phyloP scores from a whole-genome alignment of 805 yeast genomes.

The Myxozyma melibiosi region DNA sequence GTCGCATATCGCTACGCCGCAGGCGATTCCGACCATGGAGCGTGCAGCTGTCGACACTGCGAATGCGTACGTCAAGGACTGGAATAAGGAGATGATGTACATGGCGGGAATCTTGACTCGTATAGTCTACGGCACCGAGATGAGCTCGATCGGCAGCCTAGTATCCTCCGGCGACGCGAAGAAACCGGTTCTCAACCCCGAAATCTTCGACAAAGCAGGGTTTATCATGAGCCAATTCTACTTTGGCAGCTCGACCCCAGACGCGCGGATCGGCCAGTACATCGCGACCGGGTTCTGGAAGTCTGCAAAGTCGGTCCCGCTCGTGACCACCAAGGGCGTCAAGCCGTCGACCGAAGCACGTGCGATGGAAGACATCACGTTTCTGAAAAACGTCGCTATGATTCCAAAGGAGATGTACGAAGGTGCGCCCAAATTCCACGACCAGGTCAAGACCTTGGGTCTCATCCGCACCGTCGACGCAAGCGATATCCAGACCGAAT shows the following conservation, averaged over 20 bases:
- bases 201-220: conserved; percentile 32
- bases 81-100: conserved; percentile 46
- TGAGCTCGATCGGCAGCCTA: conserved; percentile 24
- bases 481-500: conserved; percentile 39
- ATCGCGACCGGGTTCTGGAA: conserved; percentile 45
- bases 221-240: conserved; percentile 40
- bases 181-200: not conserved
- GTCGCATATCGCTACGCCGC: conserved; percentile 45
- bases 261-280: conserved; percentile 41
- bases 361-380: conserved; percentile 37
- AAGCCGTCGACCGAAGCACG: conserved; percentile 39
- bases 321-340: conserved; percentile 43
- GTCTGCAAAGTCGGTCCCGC: conserved; percentile 36
- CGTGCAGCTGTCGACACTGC: conserved; percentile 49
- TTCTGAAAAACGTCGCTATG: conserved; percentile 38
- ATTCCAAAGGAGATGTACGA: conserved; percentile 34
- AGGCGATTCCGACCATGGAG: conserved; percentile 49
- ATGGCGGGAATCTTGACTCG: conserved; percentile 45
- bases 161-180: conserved; percentile 9
- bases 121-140: conserved; percentile 43
- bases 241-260: conserved; percentile 44
- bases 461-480: conserved; percentile 35
- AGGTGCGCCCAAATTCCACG: conserved; percentile 37
- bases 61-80: conserved; percentile 45
- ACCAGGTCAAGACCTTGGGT: conserved; percentile 35